Base-by-base conservation (phyloP, 2,329 filamentous ascomycete genomes). In the Penicillium sp. region DNA sequence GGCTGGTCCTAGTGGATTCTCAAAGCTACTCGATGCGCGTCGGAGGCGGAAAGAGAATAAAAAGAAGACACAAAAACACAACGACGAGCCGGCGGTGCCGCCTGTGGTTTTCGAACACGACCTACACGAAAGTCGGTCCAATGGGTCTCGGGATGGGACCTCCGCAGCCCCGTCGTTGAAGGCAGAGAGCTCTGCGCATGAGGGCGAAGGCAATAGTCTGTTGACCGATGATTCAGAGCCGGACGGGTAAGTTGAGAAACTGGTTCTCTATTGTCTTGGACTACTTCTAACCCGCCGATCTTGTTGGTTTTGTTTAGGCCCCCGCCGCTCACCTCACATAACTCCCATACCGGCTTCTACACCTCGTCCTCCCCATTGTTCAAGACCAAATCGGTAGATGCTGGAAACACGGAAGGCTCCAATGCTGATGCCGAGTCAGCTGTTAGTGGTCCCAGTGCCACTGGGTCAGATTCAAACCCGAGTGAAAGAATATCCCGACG, bases 291-390 rank as follows among this genome's bases (percentile, higher is more conserved):
- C 16, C 32, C 27, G 13, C 23, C 37, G 13, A 16, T 6, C 42
- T 31, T 70, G 54, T 55, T 44, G 40, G 16, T 12, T 59, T 46
- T 45, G 55, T 62, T 61, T 62, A 73, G 71, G 27, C 67, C 70
- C 46, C 82, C 82, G 58, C 77, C 79, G 51, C 72, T 80, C 53
- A 74, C 82, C 51, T 77, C 81, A 29, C 83, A 85, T 69, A 82
- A 85, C 50, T 87, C 87, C 34, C 86, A 88, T 64, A 80, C 83
- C 65, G 85, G 84, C 59, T 85, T 88, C 70, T 77, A 88, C 57
- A 89, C 87, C 46, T 84, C 85, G 34, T 88, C 86, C 31, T 89
- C 87, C 23, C 84, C 87, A 32, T 73, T 87, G 55, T 81, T 89
- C 48, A 85, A 86, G 65, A 80, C 82, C 46, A 77, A 78, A 46